A percentile compares a stretch with the other conserved stretches of the same genome.
Conservation (phyloP, 192 early-diverging fungal species). For the Gonapodya sp. region DNA sequence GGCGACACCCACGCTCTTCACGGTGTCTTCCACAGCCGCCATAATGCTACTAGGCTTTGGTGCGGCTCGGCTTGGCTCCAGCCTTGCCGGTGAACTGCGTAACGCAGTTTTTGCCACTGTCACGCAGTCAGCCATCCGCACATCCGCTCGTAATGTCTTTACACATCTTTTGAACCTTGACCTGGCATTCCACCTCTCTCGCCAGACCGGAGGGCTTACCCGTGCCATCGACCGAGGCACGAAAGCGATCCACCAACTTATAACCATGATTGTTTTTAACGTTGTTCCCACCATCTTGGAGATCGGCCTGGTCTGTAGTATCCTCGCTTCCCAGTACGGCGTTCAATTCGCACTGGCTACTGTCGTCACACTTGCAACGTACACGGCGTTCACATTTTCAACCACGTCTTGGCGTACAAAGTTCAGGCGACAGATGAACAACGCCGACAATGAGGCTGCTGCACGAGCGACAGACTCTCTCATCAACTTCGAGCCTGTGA, state of each 20-base stretch:
- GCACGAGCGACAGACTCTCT: slow-evolving; percentile 90
- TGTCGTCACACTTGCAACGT: slow-evolving; percentile 51
- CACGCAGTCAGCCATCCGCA: slow-evolving; percentile 86
- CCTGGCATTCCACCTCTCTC: slow-evolving; percentile 79
- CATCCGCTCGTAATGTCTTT: slow-evolving; percentile 79
- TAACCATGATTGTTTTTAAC: slow-evolving; percentile 92
- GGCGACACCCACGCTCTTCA: slow-evolving; percentile 24
- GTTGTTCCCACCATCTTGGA: slow-evolving; percentile 89
- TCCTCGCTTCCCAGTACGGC: slow-evolving; percentile 64
- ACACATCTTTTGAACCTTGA: slow-evolving; percentile 82
- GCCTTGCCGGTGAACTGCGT: slow-evolving; percentile 75
- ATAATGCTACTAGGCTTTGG: slow-evolving; percentile 85
- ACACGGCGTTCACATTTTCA: slow-evolving; percentile 41
- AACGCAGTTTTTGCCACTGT: slow-evolving; percentile 91
- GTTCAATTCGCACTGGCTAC: slow-evolving; percentile 57
- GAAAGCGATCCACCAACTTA: slow-evolving; percentile 93
- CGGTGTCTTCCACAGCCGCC: not conserved
- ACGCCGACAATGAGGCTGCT: slow-evolving; percentile 91
- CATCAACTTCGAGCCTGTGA: slow-evolving; percentile 96
- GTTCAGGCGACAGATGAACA: slow-evolving; percentile 85
- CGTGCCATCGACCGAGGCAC: slow-evolving; percentile 92
- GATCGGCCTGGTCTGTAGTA: slow-evolving; percentile 89
- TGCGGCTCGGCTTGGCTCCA: slow-evolving; percentile 72
- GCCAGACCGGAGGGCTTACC: slow-evolving; percentile 94
- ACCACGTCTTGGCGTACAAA: slow-evolving; percentile 82